These are phyloP conservation scores for Paecilomyces dactylethromorphus DNA, from an alignment of 2,329 filamentous ascomycete species.

Conservation along the genomic window DNA sequence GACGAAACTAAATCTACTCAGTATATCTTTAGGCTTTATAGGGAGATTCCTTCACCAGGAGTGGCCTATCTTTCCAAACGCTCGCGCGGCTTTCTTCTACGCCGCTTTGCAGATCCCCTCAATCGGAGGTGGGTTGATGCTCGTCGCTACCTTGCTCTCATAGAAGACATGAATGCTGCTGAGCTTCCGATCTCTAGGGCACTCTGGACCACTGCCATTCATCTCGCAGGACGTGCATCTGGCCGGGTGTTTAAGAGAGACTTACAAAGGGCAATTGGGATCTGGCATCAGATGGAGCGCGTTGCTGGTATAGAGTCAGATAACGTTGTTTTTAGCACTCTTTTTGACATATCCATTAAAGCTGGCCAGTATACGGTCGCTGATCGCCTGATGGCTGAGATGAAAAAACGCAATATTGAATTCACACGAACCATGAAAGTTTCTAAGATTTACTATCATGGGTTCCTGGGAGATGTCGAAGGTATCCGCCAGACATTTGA, in stretches of 20 bases:
- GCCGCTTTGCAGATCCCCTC: constrained; percentile 55
- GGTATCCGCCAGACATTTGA: constrained; percentile 71
- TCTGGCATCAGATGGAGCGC: constrained; percentile 89
- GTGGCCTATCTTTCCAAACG: constrained; percentile 43
- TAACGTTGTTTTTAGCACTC: constrained; percentile 82
- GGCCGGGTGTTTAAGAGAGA: constrained; percentile 52
- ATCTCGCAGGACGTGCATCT: constrained; percentile 69
- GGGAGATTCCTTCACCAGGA: constrained; percentile 46
- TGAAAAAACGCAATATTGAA: constrained; percentile 60
- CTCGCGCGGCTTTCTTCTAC: constrained; percentile 59
- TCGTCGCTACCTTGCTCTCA: constrained; percentile 70
- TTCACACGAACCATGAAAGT: constrained; percentile 77
- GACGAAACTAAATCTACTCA: constrained; percentile 41
- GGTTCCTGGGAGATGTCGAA: constrained; percentile 64
- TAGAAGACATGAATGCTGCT: constrained; percentile 75
- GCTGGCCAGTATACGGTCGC: constrained; percentile 77
- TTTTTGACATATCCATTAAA: constrained; percentile 84
- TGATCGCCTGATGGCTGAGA: constrained; percentile 77
- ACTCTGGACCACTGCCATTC: constrained; percentile 81
- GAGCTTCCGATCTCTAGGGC: constrained; percentile 59
- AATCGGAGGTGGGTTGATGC: constrained; percentile 48
- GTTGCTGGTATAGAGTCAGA: constrained; percentile 59
- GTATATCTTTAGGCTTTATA: constrained; percentile 48
- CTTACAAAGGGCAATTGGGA: constrained; percentile 61
- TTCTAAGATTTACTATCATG: constrained; percentile 76